Base-by-base conservation (phyloP, 2,329 filamentous ascomycete genomes). In the Ramularia collo-cygni region DNA sequence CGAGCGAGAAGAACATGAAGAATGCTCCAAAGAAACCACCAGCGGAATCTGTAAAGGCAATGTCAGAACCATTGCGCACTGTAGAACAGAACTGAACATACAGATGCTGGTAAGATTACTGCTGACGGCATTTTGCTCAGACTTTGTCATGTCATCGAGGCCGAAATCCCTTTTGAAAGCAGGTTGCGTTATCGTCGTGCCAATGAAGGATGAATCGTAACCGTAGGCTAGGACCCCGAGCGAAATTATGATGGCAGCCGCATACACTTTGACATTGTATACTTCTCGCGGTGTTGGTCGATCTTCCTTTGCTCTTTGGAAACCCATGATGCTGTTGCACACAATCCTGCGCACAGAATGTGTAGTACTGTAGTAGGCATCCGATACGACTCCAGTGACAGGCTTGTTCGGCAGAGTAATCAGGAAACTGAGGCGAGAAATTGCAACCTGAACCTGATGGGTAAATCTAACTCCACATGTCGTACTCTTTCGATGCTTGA, bases 251-350 rank as follows among this genome's bases (percentile, higher is more conserved):
- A 66, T 51, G 0, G 69, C 65, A 33, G 70, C 65, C 4, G 57
- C 60, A 49, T 75, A 75, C 15, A 75, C 57, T 3, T 66, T 63
- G 66, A 66, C 70, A 46, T 74, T 75, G 57, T 74, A 74, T 47
- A 76, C 72, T 57, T 74, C 70, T 43, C 67, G 64, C 14, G 73
- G 74, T 46, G 72, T 76, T 17, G 72, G 72, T 48, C 73, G 64
- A 55, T 76, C 73, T 53, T 76, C 73, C 27, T 70, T 67, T 27
- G 70, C 70, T 36, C 67, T 65, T 48, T 71, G 37, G 58, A 66
- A 64, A 28, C 59, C 62, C 31, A 55, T 59, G 56, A 61, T 64
- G 27, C 28, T 56, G 44, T 10, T 39, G 41, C 38, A n/a, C n/a
- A 12, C 6, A 18, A 4, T 30, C 9, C 17, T 19, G 3, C 14